phyloP scores from a whole-genome alignment of 78 protist species.

The Planoprotostelium fungivorum region DNA sequence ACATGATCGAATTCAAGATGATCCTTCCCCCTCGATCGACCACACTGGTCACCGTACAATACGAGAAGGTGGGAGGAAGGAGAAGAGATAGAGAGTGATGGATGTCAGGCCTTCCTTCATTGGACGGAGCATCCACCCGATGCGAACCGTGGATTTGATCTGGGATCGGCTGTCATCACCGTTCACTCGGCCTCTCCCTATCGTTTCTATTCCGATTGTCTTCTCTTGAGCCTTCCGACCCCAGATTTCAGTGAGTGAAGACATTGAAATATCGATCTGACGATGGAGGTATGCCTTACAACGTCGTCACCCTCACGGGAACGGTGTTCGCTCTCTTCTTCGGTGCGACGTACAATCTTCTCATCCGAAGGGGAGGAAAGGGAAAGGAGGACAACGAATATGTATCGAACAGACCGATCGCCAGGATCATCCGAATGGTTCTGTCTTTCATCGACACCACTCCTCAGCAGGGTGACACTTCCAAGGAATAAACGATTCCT shows the following conservation, averaged over 20 bases:
- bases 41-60: conserved; percentile 45
- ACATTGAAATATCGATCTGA: neutral
- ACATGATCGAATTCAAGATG: conserved; percentile 40
- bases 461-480: no score
- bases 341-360: conserved; percentile 47
- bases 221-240: conserved; percentile 54
- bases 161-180: conserved; percentile 57
- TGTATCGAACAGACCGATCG: conserved; percentile 63
- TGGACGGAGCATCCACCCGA: conserved; percentile 75
- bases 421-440: conserved; percentile 42
- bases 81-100: neutral
- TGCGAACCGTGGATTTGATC: conserved; percentile 81
- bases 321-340: conserved; percentile 75
- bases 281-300: conserved; percentile 74
- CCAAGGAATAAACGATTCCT: no score
- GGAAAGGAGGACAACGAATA: conserved; percentile 35
- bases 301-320: conserved; percentile 73
- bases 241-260: conserved; percentile 82
- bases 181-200: neutral
- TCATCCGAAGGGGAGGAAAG: conserved; percentile 32
- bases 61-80: conserved; percentile 25
- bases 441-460: conserved; percentile 51
- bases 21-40: conserved; percentile 40
- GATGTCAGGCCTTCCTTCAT: conserved; percentile 39
- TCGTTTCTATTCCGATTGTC: conserved; percentile 39